Base-by-base conservation (phyloP, 1,284 basidiomycete genomes). In the Schizopora paradoxa region DNA sequence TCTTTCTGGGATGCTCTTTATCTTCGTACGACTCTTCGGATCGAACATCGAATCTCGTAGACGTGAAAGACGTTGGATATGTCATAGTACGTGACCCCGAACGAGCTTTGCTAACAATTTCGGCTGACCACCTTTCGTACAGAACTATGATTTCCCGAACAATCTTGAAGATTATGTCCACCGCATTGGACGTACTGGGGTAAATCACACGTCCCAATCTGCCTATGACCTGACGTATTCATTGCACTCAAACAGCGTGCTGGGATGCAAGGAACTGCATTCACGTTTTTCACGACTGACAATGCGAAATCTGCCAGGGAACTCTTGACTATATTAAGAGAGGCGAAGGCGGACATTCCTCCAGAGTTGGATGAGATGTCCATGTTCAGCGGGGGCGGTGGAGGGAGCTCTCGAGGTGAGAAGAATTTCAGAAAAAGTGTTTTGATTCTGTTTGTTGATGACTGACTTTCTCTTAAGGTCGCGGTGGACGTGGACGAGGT, bases 131-230 rank as follows among this genome's bases (percentile, higher is more conserved):
- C 29, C 48, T 56, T 36, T 27, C 61, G 59, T 67, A 59, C 28
- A 62, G 60, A 72, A 70, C 65, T 74, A 73, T 62, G 74, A 77
- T 58, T 77, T 77, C 69, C 72, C 75, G 37, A 77, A 73, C 63
- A 72, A 71, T 61, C 66, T 66, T 36, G 70, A 73, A 59, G 68
- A 72, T 58, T 69, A 69, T 56, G 64, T 71, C 34, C 67, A 72
- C 55, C 68, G 72, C 41, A 72, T 73, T 52, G 70, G 69, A 34
- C 68, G 70, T 54, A 62, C 60, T 32, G 60, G 60, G 43, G 60
- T 61, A 50, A 10, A 57, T 53, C n/a, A n/a, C n/a, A n/a, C n/a
- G n/a, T n/a, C n/a, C n/a, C n/a, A n/a, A n/a, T 14, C 18, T 22
- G 26, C 34, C 25, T 18, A 25, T 25, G 4, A 11, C 16, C 29